Evolutionary conservation across 1,284 basidiomycete species (phyloP).

Genomic region (Cryptococcus amylolentus): DNA sequence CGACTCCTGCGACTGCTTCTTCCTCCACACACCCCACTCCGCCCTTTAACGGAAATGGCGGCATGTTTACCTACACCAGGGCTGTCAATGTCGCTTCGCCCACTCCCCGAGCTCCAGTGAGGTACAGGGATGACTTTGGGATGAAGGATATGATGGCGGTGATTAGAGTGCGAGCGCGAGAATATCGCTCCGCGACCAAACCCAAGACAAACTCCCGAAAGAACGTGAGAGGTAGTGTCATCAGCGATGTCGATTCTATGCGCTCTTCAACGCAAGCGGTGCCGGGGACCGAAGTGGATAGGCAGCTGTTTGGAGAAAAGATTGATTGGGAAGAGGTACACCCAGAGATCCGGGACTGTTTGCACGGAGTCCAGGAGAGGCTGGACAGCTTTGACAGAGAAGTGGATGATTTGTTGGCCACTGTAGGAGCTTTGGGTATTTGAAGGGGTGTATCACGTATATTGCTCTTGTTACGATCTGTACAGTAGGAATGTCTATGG

Average conservation of each 20-base stretch:
- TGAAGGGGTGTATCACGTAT: too few relatives aligned
- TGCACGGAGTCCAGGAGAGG: constrained; percentile 61
- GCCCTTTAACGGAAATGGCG: constrained; percentile 28
- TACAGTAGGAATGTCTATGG: too few relatives aligned
- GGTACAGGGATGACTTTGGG: constrained; percentile 78
- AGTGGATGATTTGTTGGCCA: constrained; percentile 62
- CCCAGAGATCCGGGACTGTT: constrained; percentile 64
- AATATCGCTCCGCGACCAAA: constrained; percentile 24
- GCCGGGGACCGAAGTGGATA: constrained; percentile 54
- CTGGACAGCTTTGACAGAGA: constrained; percentile 70
- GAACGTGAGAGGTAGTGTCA: not conserved
- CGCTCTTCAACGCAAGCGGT: not conserved
- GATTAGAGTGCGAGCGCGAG: constrained; percentile 63
- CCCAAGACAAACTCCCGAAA: too few relatives aligned
- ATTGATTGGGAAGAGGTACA: constrained; percentile 60
- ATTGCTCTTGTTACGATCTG: too few relatives aligned
- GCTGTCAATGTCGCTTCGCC: constrained; percentile 28
- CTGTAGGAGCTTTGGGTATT: constrained; percentile 7
- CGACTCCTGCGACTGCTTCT: constrained; percentile 42
- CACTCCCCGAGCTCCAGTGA: constrained; percentile 47
- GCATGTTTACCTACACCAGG: constrained; percentile 17
- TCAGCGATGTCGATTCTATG: not conserved
- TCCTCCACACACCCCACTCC: constrained; percentile 33
- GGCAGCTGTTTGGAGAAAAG: constrained; percentile 63
- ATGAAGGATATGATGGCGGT: constrained; percentile 75